Percentiles rank a stretch among this genome's conserved stretches.
These are phyloP conservation scores for Stachybotrys echinatus DNA, from an alignment of 2,329 filamentous ascomycete species.

Conservation along the genomic window DNA sequence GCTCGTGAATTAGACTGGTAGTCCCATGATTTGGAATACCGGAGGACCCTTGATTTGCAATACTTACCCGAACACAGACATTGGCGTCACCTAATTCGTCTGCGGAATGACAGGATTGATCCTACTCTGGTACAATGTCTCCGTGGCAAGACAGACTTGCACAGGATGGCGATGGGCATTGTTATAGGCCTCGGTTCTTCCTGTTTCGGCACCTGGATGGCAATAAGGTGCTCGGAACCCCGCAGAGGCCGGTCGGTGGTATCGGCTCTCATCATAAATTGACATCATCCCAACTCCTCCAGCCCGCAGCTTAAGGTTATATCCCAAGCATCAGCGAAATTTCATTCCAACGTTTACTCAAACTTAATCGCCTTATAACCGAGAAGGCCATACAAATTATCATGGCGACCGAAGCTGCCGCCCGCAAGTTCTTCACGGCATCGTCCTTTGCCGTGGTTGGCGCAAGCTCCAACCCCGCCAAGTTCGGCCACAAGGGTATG, in stretches of 20 bases:
- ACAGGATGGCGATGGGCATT: too few species aligned
- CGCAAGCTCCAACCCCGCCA: slow-evolving; percentile 76
- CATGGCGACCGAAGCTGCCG: slow-evolving; percentile 65
- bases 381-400: slow-evolving; percentile 12
- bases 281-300: neutral
- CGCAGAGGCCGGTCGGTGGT: neutral
- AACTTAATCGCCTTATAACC: neutral
- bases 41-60: neutral
- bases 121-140: too few species aligned
- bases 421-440: slow-evolving; percentile 74
- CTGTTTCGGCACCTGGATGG: too few species aligned
- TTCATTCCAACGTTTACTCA: too few species aligned
- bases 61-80: slow-evolving; percentile 19
- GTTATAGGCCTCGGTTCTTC: too few species aligned
- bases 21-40: too few species aligned
- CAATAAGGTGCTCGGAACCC: neutral
- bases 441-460: slow-evolving; percentile 83
- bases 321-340: too few species aligned
- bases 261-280: neutral
- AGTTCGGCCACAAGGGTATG: slow-evolving; percentile 84
- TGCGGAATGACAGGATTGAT: too few species aligned
- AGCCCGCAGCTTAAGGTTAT: too few species aligned
- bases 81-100: slow-evolving; percentile 5
- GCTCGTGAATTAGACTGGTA: neutral
- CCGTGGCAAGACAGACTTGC: too few species aligned